Conservation (phyloP, 1,284 basidiomycete species). For the Ceratobasidium sp. region DNA sequence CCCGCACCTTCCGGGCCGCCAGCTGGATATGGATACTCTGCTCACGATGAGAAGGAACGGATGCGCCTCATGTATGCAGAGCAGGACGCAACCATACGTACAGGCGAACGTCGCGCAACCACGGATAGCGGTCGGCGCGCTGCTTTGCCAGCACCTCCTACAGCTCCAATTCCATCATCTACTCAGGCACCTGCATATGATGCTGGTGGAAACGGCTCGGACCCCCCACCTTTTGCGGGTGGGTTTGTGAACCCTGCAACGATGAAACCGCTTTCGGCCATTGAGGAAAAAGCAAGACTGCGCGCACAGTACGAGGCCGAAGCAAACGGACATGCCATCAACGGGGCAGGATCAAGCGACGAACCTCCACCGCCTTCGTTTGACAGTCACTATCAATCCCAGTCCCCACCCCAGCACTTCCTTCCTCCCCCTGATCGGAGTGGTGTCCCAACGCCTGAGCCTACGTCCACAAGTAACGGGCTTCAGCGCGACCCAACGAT, state of each 20-base stretch:
- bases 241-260: slow-evolving; percentile 32
- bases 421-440: slow-evolving; percentile 35
- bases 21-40: slow-evolving; percentile 19
- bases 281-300: slow-evolving; percentile 76
- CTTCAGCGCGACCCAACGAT: slow-evolving; percentile 44
- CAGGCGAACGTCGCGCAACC: slow-evolving; percentile 30
- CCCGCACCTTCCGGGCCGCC: slow-evolving; percentile 51
- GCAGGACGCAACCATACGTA: slow-evolving; percentile 61
- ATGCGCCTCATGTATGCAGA: slow-evolving; percentile 59
- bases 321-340: slow-evolving; percentile 44
- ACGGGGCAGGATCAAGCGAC: slow-evolving; percentile 10
- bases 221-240: slow-evolving; percentile 22
- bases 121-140: neutral
- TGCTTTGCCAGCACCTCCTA: slow-evolving; percentile 21
- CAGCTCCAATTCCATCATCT: slow-evolving; percentile 10
- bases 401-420: slow-evolving; percentile 44
- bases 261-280: slow-evolving; percentile 62
- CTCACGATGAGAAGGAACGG: slow-evolving; percentile 49
- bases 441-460: slow-evolving; percentile 33
- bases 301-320: slow-evolving; percentile 67
- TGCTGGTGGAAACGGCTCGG: neutral
- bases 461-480: slow-evolving; percentile 14
- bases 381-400: slow-evolving; percentile 25
- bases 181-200: slow-evolving; percentile 36
- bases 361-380: slow-evolving; percentile 37